Conservation (phyloP, 2,329 filamentous ascomycete species). For the Colletotrichum viniferum region DNA sequence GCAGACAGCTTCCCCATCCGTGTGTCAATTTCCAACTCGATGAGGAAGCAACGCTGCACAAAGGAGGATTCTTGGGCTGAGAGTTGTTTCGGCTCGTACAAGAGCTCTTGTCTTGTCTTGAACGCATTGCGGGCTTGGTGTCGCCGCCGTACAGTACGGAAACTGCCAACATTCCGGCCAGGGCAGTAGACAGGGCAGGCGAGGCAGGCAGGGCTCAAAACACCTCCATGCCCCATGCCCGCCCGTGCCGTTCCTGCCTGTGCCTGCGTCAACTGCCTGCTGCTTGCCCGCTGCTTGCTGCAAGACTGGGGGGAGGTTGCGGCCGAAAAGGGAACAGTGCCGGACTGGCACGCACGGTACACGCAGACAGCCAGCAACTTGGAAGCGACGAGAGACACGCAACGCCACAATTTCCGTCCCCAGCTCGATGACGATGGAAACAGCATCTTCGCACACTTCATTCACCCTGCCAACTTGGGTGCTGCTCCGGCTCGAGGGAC, state of each 20-base stretch:
- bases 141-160: not conserved
- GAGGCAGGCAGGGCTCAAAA: not conserved
- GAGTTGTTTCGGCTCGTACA: conserved; percentile 1
- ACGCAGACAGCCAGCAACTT: not conserved
- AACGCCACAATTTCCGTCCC: conserved; percentile 21
- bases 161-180: not conserved
- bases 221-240: not conserved
- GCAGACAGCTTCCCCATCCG: not conserved
- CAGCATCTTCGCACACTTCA: not conserved
- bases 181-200: not conserved
- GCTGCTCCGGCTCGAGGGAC: not conserved
- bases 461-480: not conserved
- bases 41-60: not conserved
- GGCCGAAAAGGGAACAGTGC: not conserved
- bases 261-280: conserved; percentile 8
- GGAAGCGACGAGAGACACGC: conserved; percentile 6
- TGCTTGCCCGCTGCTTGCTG: not conserved
- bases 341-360: not conserved
- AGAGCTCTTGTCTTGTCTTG: not conserved
- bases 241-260: not conserved
- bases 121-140: not conserved
- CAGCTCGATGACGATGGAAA: conserved; percentile 17
- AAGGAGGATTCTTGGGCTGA: not conserved
- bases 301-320: not conserved
- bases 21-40: not conserved